Evolutionary conservation across 2,329 filamentous ascomycete species (phyloP), one percentile per base, ranked within the genome.

Genomic region (Septoria linicola): DNA sequence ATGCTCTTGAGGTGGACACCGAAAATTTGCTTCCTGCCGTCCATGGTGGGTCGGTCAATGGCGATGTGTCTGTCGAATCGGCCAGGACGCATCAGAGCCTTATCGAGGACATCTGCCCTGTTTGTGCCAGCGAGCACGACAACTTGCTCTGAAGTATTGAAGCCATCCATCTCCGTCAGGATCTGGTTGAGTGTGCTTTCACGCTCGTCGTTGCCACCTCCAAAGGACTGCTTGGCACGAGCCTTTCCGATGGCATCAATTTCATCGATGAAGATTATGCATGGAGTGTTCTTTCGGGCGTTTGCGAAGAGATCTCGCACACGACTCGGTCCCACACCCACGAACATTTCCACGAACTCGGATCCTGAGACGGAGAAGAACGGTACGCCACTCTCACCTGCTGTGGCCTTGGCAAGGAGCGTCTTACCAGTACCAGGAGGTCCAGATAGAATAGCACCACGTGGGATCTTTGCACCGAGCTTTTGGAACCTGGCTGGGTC

Each of bases 271-370:
- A 99, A 99, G 72, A 99, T 95, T 72, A 99, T 99, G 74, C 93
- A 99, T 3, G 93, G 93, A 0, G 93, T 88, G 72, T 89, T 95
- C 78, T 97, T 97, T 52, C 93, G 84, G 14, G 93, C 93, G 63
- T 89, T 96, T 51, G 89, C 85, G 66, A 99, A 99, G 45, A 99
- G 76, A 71, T 99, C 93, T 63, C 93, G 84, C 43, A 99, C 93
- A 72, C 93, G 83, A 23, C 92, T 97, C 16, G 93, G 89, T 72
- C 93, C 93, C 54, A 99, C 93, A 82, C 93, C 93, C 44, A 99
- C 93, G 68, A 99, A 99, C 92, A 99, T 99, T 74, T 99, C 93
- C 25, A 99, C 92, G 68, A 99, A 99, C 70, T 99, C 93, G 41
- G 93, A 99, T 68, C 93, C 93, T 70, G 90, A 96, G 63, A 99